Evolutionary conservation across 495 filamentous ascomycete species (phyloP).

Genomic region (Chaetomidium leptoderma): DNA sequence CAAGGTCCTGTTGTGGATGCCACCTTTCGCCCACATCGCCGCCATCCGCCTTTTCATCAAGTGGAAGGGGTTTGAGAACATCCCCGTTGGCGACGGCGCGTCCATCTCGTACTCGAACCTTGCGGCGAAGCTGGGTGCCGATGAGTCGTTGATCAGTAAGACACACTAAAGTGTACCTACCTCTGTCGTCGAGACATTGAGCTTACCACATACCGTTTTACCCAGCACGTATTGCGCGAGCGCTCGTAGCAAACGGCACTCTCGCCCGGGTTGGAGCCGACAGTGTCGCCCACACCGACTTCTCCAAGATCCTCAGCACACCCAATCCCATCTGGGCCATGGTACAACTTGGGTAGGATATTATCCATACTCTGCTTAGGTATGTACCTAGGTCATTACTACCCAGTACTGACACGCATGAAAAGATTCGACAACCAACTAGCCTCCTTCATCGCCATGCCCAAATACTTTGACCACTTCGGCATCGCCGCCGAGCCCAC

Average conservation of each 20-base stretch:
- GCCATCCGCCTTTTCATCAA: slow-evolving; percentile 28
- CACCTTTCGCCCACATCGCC: slow-evolving; percentile 10
- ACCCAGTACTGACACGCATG: background rate
- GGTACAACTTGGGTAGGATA: background rate
- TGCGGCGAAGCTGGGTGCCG: slow-evolving; percentile 21
- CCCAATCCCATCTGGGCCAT: slow-evolving; percentile 10
- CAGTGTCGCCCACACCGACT: slow-evolving; percentile 21
- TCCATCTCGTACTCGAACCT: slow-evolving; percentile 27
- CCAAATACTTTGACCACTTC: slow-evolving; percentile 29
- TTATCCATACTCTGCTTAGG: too few species aligned
- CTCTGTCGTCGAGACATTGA: background rate
- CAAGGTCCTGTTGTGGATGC: slow-evolving; percentile 4
- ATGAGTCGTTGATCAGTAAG: slow-evolving; percentile 27
- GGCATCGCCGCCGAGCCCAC: slow-evolving; percentile 23
- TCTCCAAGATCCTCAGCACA: slow-evolving; percentile 6
- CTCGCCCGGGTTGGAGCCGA: slow-evolving; percentile 17
- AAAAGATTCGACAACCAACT: slow-evolving; percentile 22
- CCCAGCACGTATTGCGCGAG: slow-evolving; percentile 18
- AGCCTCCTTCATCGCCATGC: slow-evolving; percentile 14
- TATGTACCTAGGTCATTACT: too few species aligned
- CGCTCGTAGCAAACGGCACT: slow-evolving; percentile 18
- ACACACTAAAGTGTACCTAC: too few species aligned
- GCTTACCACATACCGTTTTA: background rate
- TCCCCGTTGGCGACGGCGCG: slow-evolving; percentile 19
- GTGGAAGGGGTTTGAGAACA: slow-evolving; percentile 32